Conservation (phyloP, 2,329 filamentous ascomycete genomes). For the Claviceps purpurea region DNA sequence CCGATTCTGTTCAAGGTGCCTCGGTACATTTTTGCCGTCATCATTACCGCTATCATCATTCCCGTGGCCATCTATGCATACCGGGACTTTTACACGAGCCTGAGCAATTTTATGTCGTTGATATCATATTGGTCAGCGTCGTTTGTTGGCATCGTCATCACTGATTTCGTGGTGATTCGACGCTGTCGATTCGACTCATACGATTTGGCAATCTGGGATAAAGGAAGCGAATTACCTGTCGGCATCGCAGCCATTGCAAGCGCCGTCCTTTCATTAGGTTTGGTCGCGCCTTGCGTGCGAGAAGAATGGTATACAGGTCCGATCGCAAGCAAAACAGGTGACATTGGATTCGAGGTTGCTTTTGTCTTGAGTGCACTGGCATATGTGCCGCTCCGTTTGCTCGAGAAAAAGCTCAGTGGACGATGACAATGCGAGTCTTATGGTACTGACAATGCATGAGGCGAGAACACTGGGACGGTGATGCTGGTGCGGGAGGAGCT, state of each 20-base stretch:
- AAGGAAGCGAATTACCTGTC: slow-evolving; percentile 28
- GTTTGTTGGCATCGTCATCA: slow-evolving; percentile 35
- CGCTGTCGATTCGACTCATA: slow-evolving; percentile 29
- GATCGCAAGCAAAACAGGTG: slow-evolving; percentile 44
- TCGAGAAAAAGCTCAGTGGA: slow-evolving; percentile 24
- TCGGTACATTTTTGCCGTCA: slow-evolving; percentile 42
- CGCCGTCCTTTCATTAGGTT: slow-evolving; percentile 30
- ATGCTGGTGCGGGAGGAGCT: not conserved
- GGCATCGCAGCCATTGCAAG: slow-evolving; percentile 34
- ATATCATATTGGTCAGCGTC: slow-evolving; percentile 47
- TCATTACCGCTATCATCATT: slow-evolving; percentile 46
- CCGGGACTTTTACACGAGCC: slow-evolving; percentile 40
- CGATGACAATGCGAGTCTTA: not conserved
- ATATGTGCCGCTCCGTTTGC: slow-evolving; percentile 33
- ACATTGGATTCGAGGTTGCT: slow-evolving; percentile 53
- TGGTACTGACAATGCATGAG: not conserved
- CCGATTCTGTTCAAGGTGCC: slow-evolving; percentile 42
- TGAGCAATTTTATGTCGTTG: slow-evolving; percentile 43
- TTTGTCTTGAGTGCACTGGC: slow-evolving; percentile 35
- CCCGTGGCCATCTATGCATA: slow-evolving; percentile 43
- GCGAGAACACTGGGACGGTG: not conserved
- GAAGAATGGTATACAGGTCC: slow-evolving; percentile 50
- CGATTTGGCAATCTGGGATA: slow-evolving; percentile 34
- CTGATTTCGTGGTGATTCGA: slow-evolving; percentile 36
- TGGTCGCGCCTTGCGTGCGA: slow-evolving; percentile 46